Evolutionary conservation across 1,284 basidiomycete genomes (phyloP), one percentile per base, ranked within the genome.

Genomic region (Cryptococcus wingfieldii): DNA sequence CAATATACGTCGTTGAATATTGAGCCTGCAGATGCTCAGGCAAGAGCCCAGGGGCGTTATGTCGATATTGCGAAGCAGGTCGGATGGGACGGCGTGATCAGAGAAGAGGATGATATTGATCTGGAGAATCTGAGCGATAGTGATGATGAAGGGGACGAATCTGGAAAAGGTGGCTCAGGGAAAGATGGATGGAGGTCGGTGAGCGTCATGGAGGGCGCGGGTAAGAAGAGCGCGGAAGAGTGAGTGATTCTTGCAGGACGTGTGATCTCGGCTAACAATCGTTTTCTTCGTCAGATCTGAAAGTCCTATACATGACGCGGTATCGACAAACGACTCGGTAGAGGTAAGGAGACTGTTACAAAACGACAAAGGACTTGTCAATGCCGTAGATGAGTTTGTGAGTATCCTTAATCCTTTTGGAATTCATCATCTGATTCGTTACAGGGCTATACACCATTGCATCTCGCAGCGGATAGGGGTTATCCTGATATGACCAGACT

Each of bases 401-500:
- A 71, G 75, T 70, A 23, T 38, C 31, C 38, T 23, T 31, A 19
- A 10, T 37, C 25, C 37, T 25, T 10, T 38, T 8, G 45, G 14
- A 14, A 19, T 12, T 23, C 12, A 14, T 34, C 27, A 16, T 54
- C 38, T 16, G 50, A 58, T 42, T 13, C 27, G 14, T 19, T 18
- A 2, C 23, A 93, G 89, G 90, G 88, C 37, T 92, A 89, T 70
- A 88, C 90, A 0, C 81, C 90, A 13, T 72, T 95, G 25, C 91
- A 95, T 67, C 80, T 94, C 0, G 90, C 91, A 1, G 84, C 84
- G 18, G 91, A 95, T 69, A 80, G 91, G 70, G 91, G 90, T 0
- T 81, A 85, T 62, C 52, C 78, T 4, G 77, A 79, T 0, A 77
- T 83, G 0, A 87, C 88, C 4, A 74, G 80, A 61, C 54, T 84